Percentiles rank a stretch among this genome's conserved stretches.
Evolutionary conservation across 31 red algal genomes (phyloP).

Genomic region (Asparagopsis taxiformis): DNA sequence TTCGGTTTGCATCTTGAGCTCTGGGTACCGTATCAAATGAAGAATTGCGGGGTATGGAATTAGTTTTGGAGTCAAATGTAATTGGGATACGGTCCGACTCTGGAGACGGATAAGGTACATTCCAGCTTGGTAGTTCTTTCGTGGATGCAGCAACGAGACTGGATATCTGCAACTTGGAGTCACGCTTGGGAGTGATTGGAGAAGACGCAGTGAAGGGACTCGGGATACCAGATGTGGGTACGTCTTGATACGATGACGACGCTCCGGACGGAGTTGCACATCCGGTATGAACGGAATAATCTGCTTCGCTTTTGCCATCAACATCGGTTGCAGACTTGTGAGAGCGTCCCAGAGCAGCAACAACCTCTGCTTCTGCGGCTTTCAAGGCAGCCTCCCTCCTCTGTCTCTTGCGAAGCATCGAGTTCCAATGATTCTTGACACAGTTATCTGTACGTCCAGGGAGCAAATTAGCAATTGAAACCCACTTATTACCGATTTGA

Average conservation of each 20-base stretch:
- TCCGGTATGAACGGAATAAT: conserved; percentile 3
- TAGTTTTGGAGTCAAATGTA: too few species aligned
- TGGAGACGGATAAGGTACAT: neutral
- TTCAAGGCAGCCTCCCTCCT: conserved; percentile 51
- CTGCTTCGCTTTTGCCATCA: neutral
- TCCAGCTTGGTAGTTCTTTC: conserved; percentile 22
- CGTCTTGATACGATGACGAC: conserved; percentile 32
- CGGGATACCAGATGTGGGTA: conserved; percentile 42
- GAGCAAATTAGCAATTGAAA: conserved; percentile 55
- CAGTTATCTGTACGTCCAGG: conserved; percentile 89
- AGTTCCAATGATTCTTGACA: conserved; percentile 97
- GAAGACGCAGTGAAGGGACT: conserved; percentile 55
- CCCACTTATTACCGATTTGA: conserved; percentile 83
- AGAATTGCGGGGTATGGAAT: too few species aligned
- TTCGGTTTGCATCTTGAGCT: too few species aligned
- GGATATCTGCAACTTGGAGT: conserved; percentile 59
- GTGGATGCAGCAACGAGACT: conserved; percentile 22
- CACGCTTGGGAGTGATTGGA: conserved; percentile 45
- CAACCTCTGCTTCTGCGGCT: conserved; percentile 31
- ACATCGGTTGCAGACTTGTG: neutral
- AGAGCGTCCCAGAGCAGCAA: conserved; percentile 3
- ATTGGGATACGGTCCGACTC: neutral
- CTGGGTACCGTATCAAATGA: too few species aligned
- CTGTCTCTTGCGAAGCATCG: conserved; percentile 65
- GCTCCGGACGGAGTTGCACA: conserved; percentile 44